Evolutionary conservation across 176 grass and related monocot species (phyloP).

Genomic region (Microstegium vimineum): DNA sequence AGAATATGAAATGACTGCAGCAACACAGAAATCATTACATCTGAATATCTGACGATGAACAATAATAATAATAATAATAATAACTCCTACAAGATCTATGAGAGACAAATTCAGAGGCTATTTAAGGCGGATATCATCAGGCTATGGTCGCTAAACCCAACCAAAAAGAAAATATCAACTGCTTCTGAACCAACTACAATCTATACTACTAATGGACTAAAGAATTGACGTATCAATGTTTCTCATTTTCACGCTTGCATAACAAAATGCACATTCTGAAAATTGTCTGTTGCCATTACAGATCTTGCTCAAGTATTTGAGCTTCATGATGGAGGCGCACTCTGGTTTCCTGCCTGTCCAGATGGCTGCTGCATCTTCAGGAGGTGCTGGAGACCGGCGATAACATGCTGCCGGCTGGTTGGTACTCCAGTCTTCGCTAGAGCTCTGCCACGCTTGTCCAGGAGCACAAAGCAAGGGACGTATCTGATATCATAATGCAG

Average conservation of each 20-base stretch:
- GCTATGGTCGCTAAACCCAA: neutral
- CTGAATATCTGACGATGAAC: neutral
- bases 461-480: conserved; percentile 92
- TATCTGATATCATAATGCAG: conserved; percentile 89
- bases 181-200: neutral
- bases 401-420: conserved; percentile 68
- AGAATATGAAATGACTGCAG: no score
- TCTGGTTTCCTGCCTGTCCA: conserved; percentile 17
- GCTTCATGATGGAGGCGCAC: conserved; percentile 18
- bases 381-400: conserved; percentile 77
- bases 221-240: neutral
- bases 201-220: neutral
- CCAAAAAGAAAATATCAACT: neutral
- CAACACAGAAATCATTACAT: no score
- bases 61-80: no score
- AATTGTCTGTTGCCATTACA: neutral
- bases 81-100: no score
- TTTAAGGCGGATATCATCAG: neutral
- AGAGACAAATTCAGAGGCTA: neutral
- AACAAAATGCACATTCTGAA: conserved; percentile 11
- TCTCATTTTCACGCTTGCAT: neutral
- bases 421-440: conserved; percentile 86
- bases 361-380: conserved; percentile 56
- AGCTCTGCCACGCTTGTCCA: conserved; percentile 85
- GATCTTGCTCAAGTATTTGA: neutral